Evolutionary conservation across 2,329 filamentous ascomycete species (phyloP), one percentile per base, ranked within the genome.

Genomic region (Calonectria leucothoes): DNA sequence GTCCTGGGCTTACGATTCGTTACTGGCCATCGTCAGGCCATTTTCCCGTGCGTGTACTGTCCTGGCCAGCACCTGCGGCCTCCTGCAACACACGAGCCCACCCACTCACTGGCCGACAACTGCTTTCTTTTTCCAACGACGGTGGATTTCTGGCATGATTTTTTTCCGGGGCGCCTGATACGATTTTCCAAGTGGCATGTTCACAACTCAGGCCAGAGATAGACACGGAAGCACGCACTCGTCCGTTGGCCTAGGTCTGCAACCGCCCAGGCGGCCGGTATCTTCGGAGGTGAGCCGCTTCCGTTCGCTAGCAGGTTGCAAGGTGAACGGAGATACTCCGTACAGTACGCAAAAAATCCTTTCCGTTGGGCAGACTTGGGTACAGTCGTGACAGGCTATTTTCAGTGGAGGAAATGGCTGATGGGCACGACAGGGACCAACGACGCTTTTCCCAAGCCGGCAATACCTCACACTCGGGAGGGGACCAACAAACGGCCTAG

Each of bases 381-480:
- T 59, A 37, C 35, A 4, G 55, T 33, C 35, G 11, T 33, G 33
- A n/a, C 55, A 59, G 55, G 55, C 33, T 59, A 37, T 35, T 37
- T 25, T 14, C 55, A 33, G 55, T 27, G 35, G 33, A 61, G 33
- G 55, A 61, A 39, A 61, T 61, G 55, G 17, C 55, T 39, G 55
- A 61, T 39, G 33, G 7, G 37, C 27, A 25, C 29, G 37, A 48
- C 59, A 48, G 59, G 59, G 59, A 33, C 59, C 37, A 64, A 31
- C 66, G 52, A 66, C 76, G 70, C 78, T 69, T 76, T 71, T 65
- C 76, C 75, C 27, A 27, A 75, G 71, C 42, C 7, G 66, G 78
- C 37, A 80, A 79, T 74, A 61, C 74, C 75, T 79, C 78, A 74
- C 76, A 49, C 76, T 23, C 29, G 15, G 55, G 55, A 27, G 6